Evolutionary conservation across 148 eudicot species (phyloP).

Genomic region (Chenopodium quinoa): DNA sequence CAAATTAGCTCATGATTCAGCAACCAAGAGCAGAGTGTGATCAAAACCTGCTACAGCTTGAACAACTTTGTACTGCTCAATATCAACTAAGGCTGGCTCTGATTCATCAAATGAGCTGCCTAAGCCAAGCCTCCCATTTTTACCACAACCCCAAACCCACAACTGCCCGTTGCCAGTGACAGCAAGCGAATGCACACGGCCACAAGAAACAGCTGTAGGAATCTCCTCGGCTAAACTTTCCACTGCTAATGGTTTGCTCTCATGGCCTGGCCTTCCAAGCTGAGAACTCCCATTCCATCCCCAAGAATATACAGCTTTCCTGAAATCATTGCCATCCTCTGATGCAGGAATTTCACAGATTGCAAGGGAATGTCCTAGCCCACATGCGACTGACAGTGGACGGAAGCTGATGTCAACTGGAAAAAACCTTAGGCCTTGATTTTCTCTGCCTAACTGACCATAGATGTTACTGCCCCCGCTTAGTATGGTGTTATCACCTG

Average conservation of each 20-base stretch:
- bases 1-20: constrained; percentile 35
- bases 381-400: constrained; percentile 64
- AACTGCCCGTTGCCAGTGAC: constrained; percentile 54
- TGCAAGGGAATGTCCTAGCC: constrained; percentile 86
- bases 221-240: constrained; percentile 48
- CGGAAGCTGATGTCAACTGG: constrained; percentile 49
- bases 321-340: constrained; percentile 20
- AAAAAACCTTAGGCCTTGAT: constrained; percentile 51
- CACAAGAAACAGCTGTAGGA: constrained; percentile 58
- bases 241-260: constrained; percentile 49
- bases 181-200: constrained; percentile 83
- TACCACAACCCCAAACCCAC: constrained; percentile 95
- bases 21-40: constrained; percentile 75
- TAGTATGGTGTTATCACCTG: constrained; percentile 76
- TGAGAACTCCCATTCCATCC: constrained; percentile 89
- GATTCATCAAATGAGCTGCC: constrained; percentile 77
- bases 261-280: constrained; percentile 80
- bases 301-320: constrained; percentile 60
- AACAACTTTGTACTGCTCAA: constrained; percentile 57
- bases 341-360: constrained; percentile 44
- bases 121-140: constrained; percentile 89
- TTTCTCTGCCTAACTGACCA: constrained; percentile 71
- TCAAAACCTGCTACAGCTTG: constrained; percentile 91
- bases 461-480: constrained; percentile 88
- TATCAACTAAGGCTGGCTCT: constrained; percentile 67